Conservation (phyloP, 2,329 filamentous ascomycete genomes). For the Fusarium bactridioides region DNA sequence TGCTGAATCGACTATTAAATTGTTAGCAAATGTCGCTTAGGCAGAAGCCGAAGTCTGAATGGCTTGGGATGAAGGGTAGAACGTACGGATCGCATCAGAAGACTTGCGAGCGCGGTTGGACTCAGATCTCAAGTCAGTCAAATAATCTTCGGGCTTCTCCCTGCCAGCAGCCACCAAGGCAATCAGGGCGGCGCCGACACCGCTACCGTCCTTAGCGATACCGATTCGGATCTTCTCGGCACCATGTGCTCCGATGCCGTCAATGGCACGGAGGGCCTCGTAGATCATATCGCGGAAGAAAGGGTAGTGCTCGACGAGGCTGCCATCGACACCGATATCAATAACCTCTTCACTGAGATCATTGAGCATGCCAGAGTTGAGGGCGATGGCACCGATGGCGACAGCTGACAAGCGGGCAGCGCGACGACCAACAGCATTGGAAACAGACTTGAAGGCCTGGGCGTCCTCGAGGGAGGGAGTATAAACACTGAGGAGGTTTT, state of each 20-base stretch:
- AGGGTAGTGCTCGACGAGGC: slow-evolving; percentile 94
- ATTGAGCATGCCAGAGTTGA: slow-evolving; percentile 78
- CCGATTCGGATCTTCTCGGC: slow-evolving; percentile 91
- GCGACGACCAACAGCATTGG: slow-evolving; percentile 84
- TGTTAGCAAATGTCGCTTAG: slow-evolving; percentile 33
- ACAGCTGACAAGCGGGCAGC: slow-evolving; percentile 89
- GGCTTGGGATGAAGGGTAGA: neutral
- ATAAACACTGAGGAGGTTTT: slow-evolving; percentile 78
- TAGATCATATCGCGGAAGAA: slow-evolving; percentile 89
- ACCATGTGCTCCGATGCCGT: slow-evolving; percentile 78
- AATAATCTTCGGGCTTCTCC: slow-evolving; percentile 60
- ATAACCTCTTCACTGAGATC: slow-evolving; percentile 72
- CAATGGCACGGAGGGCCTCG: slow-evolving; percentile 78
- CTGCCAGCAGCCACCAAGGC: slow-evolving; percentile 83
- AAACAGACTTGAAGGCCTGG: slow-evolving; percentile 83
- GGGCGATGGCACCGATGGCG: slow-evolving; percentile 83
- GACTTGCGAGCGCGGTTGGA: slow-evolving; percentile 46
- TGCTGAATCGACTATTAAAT: slow-evolving; percentile 43
- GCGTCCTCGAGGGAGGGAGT: slow-evolving; percentile 84
- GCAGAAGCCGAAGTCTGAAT: neutral
- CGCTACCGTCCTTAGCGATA: slow-evolving; percentile 95
- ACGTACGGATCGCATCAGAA: slow-evolving; percentile 46
- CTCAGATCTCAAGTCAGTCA: slow-evolving; percentile 52
- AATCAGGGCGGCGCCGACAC: slow-evolving; percentile 84
- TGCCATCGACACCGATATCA: slow-evolving; percentile 94